phyloP scores from a whole-genome alignment of 2,329 filamentous ascomycete genomes.

The Celoporthe dispersa region DNA sequence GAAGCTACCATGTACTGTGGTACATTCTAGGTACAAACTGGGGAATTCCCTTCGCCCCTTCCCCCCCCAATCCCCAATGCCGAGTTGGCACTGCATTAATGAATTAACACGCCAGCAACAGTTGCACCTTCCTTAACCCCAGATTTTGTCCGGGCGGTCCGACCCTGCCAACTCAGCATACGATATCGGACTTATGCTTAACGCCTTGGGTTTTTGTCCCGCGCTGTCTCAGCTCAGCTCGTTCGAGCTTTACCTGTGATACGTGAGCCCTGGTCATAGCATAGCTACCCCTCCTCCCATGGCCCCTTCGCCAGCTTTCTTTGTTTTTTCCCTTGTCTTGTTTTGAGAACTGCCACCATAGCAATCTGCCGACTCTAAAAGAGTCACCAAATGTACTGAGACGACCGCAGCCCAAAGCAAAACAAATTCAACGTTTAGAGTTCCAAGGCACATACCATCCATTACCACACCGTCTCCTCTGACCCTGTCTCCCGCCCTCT shows the following conservation, averaged over 20 bases:
- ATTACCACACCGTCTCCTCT: background rate
- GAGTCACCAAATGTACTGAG: background rate
- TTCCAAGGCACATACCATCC: background rate
- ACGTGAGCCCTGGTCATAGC: background rate
- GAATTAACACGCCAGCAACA: background rate
- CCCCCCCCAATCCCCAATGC: too few relatives aligned
- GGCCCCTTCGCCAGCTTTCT: too few relatives aligned
- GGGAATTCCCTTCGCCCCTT: too few relatives aligned
- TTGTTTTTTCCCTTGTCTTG: too few relatives aligned
- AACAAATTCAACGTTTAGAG: background rate
- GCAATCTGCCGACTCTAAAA: background rate
- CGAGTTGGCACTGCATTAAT: background rate
- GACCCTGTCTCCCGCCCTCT: background rate
- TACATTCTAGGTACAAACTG: too few relatives aligned
- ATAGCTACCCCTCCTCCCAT: background rate
- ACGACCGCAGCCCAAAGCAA: background rate
- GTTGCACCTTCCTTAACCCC: background rate
- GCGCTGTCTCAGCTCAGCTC: background rate
- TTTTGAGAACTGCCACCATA: background rate
- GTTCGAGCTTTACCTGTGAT: background rate
- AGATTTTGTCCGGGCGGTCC: background rate
- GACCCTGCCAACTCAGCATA: background rate
- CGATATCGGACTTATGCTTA: conserved; percentile 6
- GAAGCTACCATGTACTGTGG: too few relatives aligned
- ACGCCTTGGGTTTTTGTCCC: background rate